These are phyloP conservation scores for Priceomyces medius DNA, from an alignment of 805 yeast species.

Conservation along the genomic window DNA sequence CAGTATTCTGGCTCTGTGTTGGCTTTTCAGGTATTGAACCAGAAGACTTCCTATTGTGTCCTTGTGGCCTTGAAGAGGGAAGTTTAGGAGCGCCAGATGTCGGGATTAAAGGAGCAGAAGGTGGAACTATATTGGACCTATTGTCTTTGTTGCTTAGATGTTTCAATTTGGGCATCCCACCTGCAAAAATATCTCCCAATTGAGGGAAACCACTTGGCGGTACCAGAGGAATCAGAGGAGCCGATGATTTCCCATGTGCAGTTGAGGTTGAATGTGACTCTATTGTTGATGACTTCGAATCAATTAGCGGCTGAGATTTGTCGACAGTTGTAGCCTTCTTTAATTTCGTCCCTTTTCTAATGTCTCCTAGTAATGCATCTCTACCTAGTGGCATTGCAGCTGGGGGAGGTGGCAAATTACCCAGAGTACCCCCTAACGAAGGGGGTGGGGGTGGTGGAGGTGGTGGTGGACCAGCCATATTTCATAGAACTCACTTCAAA, in stretches of 20 bases:
- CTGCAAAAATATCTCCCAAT: slow-evolving; percentile 70
- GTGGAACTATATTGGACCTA: slow-evolving; percentile 34
- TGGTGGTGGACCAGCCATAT: slow-evolving; percentile 32
- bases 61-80: neutral
- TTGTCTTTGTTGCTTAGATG: slow-evolving; percentile 31
- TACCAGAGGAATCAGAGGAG: slow-evolving; percentile 15
- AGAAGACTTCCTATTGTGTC: neutral
- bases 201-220: slow-evolving; percentile 44
- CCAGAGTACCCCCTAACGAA: slow-evolving; percentile 8
- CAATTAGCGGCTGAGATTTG: slow-evolving; percentile 60
- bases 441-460: slow-evolving; percentile 28
- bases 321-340: slow-evolving; percentile 46
- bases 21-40: neutral
- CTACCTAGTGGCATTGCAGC: slow-evolving; percentile 28
- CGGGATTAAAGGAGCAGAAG: slow-evolving; percentile 34
- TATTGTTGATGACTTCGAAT: slow-evolving; percentile 39
- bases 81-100: slow-evolving; percentile 5
- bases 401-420: slow-evolving; percentile 17
- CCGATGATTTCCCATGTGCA: slow-evolving; percentile 18
- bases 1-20: neutral
- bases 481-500: neutral
- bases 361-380: slow-evolving; percentile 70
- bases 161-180: slow-evolving; percentile 74
- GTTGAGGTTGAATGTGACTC: slow-evolving; percentile 18
- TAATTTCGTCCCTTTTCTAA: slow-evolving; percentile 55